Percentiles rank a stretch among this genome's conserved stretches.
Evolutionary conservation across 805 yeast species (phyloP).

Genomic region (Vanderwaltozyma yarrowii): DNA sequence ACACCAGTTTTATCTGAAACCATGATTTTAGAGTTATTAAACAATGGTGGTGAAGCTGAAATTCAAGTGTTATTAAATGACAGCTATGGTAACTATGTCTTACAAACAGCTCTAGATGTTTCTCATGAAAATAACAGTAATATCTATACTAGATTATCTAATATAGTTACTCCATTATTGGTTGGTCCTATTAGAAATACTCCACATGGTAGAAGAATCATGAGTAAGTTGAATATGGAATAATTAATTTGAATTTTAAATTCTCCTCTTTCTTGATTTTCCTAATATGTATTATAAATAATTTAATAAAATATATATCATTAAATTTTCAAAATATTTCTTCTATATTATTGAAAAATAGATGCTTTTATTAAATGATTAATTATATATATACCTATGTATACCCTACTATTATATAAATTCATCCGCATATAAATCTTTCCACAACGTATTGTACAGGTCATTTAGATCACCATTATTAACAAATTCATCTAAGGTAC

Average conservation of each 20-base stretch:
- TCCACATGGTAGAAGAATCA: conserved; percentile 92
- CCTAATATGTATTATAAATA: not conserved
- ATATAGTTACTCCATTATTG: conserved; percentile 59
- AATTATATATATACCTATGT: not conserved
- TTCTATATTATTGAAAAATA: too few species aligned
- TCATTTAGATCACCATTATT: conserved; percentile 22
- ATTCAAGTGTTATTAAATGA: conserved; percentile 60
- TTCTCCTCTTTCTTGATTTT: too few species aligned
- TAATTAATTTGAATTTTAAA: not conserved
- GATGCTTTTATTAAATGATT: too few species aligned
- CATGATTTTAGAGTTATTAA: conserved; percentile 41
- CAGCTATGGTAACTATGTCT: conserved; percentile 88
- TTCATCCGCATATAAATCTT: conserved; percentile 14
- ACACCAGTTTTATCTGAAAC: conserved; percentile 35
- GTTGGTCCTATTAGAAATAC: conserved; percentile 68
- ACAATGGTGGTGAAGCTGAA: conserved; percentile 23
- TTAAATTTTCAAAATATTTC: too few species aligned
- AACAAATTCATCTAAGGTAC: conserved; percentile 27
- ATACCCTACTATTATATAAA: not conserved
- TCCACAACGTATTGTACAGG: conserved; percentile 23
- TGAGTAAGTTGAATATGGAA: conserved; percentile 45
- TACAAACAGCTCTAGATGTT: conserved; percentile 80
- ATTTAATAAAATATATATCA: not conserved
- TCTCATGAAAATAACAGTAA: conserved; percentile 24
- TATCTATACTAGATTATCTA: conserved; percentile 47